A percentile compares a stretch with the other conserved stretches of the same genome.
phyloP scores from a whole-genome alignment of 2,329 filamentous ascomycete species.

The Hymenoscyphus infarciens region DNA sequence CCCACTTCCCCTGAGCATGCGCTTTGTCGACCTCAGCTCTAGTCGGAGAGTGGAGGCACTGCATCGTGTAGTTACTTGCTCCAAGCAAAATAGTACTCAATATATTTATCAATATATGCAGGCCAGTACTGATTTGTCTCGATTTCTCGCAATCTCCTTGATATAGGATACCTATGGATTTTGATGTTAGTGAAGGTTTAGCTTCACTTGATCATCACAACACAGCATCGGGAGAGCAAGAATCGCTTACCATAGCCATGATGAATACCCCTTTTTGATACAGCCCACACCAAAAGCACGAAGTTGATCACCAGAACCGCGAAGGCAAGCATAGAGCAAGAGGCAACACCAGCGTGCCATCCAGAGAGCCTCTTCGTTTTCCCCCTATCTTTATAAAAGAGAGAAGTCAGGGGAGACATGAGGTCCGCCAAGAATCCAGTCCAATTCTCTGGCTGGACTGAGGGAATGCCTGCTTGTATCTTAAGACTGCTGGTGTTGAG shows the following conservation, averaged over 20 bases:
- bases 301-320: background rate
- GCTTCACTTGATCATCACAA: background rate
- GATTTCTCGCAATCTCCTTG: background rate
- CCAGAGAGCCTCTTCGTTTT: background rate
- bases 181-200: background rate
- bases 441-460: background rate
- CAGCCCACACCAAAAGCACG: background rate
- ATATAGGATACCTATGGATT: background rate
- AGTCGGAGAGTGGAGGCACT: background rate
- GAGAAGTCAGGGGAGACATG: background rate
- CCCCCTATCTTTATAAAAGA: background rate
- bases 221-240: background rate
- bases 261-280: background rate
- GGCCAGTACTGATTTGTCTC: background rate
- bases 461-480: no score
- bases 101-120: background rate
- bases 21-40: background rate
- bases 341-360: background rate
- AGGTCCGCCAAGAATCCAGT: background rate
- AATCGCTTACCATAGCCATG: background rate
- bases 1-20: background rate
- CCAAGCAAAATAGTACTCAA: background rate
- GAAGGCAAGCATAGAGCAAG: background rate
- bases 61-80: background rate
- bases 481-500: no score